Conservation (phyloP, 1,284 basidiomycete genomes). For the Tremellales sp. region DNA sequence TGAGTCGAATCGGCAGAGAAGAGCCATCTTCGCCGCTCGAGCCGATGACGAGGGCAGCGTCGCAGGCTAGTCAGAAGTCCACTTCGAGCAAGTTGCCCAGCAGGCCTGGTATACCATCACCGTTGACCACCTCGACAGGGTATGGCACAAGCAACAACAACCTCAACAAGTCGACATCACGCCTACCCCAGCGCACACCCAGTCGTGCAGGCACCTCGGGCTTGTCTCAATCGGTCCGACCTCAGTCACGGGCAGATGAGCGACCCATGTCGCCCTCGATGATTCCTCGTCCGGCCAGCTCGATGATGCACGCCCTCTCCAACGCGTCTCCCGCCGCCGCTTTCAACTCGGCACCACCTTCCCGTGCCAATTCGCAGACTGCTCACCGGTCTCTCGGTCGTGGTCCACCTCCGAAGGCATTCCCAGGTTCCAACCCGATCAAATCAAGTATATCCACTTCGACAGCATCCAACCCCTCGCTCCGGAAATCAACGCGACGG, state of each 20-base stretch:
- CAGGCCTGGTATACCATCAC: constrained; percentile 43
- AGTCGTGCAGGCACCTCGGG: background rate
- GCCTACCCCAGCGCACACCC: constrained; percentile 1
- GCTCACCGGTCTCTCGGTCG: constrained; percentile 15
- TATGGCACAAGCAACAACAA: constrained; percentile 8
- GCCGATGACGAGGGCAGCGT: constrained; percentile 17
- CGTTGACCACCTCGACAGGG: constrained; percentile 30
- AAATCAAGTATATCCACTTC: constrained; percentile 4
- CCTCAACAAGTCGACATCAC: constrained; percentile 5
- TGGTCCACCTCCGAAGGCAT: constrained; percentile 23
- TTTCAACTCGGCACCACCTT: constrained; percentile 9
- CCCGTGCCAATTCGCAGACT: constrained; percentile 6
- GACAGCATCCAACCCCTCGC: constrained; percentile 4
- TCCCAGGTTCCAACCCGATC: constrained; percentile 1
- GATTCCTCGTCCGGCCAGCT: constrained; percentile 3
- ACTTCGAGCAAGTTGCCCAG: constrained; percentile 31
- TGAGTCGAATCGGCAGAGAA: background rate
- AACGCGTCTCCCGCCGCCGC: constrained; percentile 5
- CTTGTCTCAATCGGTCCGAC: background rate
- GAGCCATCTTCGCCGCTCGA: constrained; percentile 27
- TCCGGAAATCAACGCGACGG: constrained; percentile 16
- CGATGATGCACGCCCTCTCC: background rate
- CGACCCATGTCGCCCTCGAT: constrained; percentile 13
- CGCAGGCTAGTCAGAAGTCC: constrained; percentile 14
- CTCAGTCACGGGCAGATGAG: background rate